Evolutionary conservation across 306 rosid genomes (phyloP).

Genomic region (Citrullus colocynthis): DNA sequence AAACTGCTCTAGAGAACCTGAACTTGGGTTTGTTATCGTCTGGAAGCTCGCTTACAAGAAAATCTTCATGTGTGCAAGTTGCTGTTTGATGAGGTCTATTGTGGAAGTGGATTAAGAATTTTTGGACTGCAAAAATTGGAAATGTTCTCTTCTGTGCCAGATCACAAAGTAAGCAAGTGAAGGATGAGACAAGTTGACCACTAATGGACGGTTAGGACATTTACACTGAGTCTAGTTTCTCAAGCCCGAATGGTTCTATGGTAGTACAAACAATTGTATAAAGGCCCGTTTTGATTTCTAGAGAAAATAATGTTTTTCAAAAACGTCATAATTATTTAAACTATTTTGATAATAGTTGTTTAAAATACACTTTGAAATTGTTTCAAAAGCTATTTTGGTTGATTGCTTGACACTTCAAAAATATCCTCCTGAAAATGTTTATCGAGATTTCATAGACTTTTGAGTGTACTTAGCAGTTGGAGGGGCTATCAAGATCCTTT

Average conservation of each 20-base stretch:
- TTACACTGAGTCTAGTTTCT: not conserved
- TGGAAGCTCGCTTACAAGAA: constrained; percentile 14
- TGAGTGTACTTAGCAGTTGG: too few relatives aligned
- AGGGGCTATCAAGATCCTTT: not conserved
- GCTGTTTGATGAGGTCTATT: constrained; percentile 16
- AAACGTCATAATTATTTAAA: too few relatives aligned
- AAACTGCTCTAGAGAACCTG: constrained; percentile 24
- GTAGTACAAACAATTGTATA: not conserved
- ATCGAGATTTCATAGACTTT: not conserved
- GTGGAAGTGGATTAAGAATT: constrained; percentile 7
- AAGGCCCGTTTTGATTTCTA: too few relatives aligned
- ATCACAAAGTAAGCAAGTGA: not conserved
- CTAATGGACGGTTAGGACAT: not conserved
- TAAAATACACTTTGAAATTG: too few relatives aligned
- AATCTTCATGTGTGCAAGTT: constrained; percentile 29
- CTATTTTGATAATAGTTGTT: too few relatives aligned
- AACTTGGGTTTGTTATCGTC: constrained; percentile 9
- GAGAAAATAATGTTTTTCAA: too few relatives aligned
- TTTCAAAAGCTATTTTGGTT: too few relatives aligned
- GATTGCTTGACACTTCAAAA: too few relatives aligned
- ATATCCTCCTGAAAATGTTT: not conserved
- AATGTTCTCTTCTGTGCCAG: not conserved
- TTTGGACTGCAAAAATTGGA: not conserved
- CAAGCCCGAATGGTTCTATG: not conserved
- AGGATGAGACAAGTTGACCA: not conserved